Percentiles rank a stretch among this genome's conserved stretches.
phyloP scores from a whole-genome alignment of 1,284 basidiomycete genomes.

The Coniferiporia sulphurascens region DNA sequence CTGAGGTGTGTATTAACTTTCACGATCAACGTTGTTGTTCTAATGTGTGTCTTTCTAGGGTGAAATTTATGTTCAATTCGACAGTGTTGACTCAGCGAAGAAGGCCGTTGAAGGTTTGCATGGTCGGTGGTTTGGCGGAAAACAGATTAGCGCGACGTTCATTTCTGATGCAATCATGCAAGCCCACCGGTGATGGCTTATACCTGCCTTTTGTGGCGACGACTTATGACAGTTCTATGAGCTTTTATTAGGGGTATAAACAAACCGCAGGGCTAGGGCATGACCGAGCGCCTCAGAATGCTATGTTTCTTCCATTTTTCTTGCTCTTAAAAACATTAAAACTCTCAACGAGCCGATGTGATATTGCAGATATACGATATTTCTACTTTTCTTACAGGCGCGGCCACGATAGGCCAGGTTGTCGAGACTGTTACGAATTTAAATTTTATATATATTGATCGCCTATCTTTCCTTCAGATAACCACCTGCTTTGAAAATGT shows the following conservation, averaged over 20 bases:
- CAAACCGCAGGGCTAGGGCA: background rate
- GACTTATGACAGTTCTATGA: constrained; percentile 11
- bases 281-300: background rate
- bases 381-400: background rate
- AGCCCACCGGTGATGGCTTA: constrained; percentile 63
- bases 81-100: constrained; percentile 71
- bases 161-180: constrained; percentile 92
- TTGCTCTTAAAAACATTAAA: background rate
- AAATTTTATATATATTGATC: background rate
- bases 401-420: background rate
- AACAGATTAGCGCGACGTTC: constrained; percentile 78
- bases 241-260: constrained; percentile 8
- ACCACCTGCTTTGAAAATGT: background rate
- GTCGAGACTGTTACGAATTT: background rate
- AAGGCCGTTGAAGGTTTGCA: constrained; percentile 86
- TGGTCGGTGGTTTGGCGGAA: constrained; percentile 93
- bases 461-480: constrained; percentile 1
- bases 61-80: constrained; percentile 96
- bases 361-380: constrained; percentile 5
- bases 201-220: constrained; percentile 3
- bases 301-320: constrained; percentile 1
- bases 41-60: constrained; percentile 52
- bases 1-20: constrained; percentile 54
- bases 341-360: background rate
- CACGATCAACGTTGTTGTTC: background rate